Evolutionary conservation across 768 basidiomycete species (phyloP), one percentile per base, ranked within the genome.

Genomic region (Lentinus brumalis): DNA sequence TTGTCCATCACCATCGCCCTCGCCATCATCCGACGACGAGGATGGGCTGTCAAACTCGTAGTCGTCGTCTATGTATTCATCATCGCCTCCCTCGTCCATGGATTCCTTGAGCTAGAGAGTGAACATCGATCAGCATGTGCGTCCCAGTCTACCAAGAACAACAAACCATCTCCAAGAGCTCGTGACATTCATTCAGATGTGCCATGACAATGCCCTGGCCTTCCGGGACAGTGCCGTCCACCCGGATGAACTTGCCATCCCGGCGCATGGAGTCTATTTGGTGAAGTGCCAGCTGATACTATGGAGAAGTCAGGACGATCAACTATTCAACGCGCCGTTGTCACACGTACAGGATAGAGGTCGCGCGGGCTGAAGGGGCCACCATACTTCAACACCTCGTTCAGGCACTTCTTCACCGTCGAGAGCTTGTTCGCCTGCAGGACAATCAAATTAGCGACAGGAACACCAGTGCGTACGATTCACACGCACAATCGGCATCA

Each of bases 161-260:
- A 70, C 83, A 42, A 65, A 92, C 92, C 94, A 98, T 96, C 76
- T 95, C 94, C 12, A 98, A 79, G 57, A 98, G 77, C 73, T 98
- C 96, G 69, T 98, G 96, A 60, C 95, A 96, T 75, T 98, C 96
- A 64, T 90, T 95, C 53, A 98, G 77, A 73, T 98, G 94, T 4
- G 96, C 96, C 82, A 94, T 94, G 55, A 98, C 83, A 67, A 96
- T 94, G 14, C 93, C 96, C 72, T 98, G 96, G 2, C 96, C 96
- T 73, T 98, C 96, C 1, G 96, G 96, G 66, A 98, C 85, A 30
- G 82, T 79, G 1, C 96, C 96, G 67, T 97, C 96, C 16, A 84
- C 80, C 26, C 93, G 92, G 29, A 95, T 77, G 69, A 98, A 98
- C 69, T 92, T 94, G 44, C 96, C 97, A 61, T 99, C 97, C 73